Base-by-base conservation (phyloP, 345 rosid genomes). In the Rhodamnia rubescens region DNA sequence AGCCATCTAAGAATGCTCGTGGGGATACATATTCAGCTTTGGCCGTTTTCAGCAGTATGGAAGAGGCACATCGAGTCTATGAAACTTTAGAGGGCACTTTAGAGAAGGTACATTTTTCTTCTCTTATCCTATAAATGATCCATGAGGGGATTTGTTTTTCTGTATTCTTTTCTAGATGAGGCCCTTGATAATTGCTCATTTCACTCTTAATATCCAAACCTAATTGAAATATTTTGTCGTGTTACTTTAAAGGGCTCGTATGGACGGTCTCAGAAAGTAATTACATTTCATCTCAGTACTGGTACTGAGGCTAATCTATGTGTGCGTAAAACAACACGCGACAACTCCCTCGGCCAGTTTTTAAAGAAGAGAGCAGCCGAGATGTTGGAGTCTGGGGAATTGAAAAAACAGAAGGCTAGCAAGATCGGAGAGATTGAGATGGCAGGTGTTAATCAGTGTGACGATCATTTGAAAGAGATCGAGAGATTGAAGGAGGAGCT, bases 21-120 rank as follows among this genome's bases (percentile, higher is more conserved):
- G 95, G 92, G 85, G 90, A 85, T 64, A 90, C 74, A 16, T 93
- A 93, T 86, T 88, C 92, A 83, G 95, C 91, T n/a, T 53, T 86
- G 61, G 92, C 93, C 74, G 81, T 88, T 84, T 97, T 95, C 86
- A 89, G 84, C 53, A 90, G 89, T 87, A 85, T 89, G 40, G 90
- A 90, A 85, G 95, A 95, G 86, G 99, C 98, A 49, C 44, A 87
- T n/a, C 87, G 84, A 85, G 96, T 94, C 80, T 97, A 93, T 91
- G 91, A 92, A 56, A 92, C 88, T 81, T 74, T 91, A 26, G 81
- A 88, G 59, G 98, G 93, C 78, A 78, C 61, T 83, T 52, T 87
- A 86, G 90, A 86, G 27, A 92, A 90, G 98, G 98, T 95, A 90
- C 11, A 13, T 78, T 54, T 64, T 56, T 55, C 44, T 29, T 8